Base-by-base conservation (phyloP, 1,139 yeast genomes). In the Candida tropicalis region DNA sequence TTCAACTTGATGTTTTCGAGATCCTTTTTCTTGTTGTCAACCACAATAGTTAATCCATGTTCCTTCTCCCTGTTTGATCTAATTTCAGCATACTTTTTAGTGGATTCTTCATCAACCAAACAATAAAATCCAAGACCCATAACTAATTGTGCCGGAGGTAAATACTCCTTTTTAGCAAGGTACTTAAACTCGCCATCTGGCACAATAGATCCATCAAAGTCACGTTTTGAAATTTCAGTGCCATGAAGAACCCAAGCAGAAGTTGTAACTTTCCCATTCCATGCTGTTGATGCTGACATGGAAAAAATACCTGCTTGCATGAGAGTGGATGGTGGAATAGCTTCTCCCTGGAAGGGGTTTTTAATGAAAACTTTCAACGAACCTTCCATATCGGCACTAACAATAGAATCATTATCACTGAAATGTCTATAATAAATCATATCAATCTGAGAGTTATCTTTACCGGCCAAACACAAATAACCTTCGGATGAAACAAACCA, bases 401-500 rank as follows among this genome's bases (percentile, higher is more conserved):
- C 90, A 47, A 84, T 77, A 25, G 79, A 69, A 58, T 93, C 99
- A 50, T 78, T 79, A 42, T 81, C 83, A 51, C 77, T 77, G 61
- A 91, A 83, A 58, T 89, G 87, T 43, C 90, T 77, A 55, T 86
- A 83, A 56, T 86, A 87, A 27, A 93, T 77, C 68, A 88, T 77
- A 56, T 90, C 97, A n/a, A 81, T 76, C 59, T 93, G 98, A n/a
- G 79, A 63, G 17, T 76, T 78, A 59, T 95, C 97, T 50, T 89
- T 81, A 1, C 97, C 98, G 39, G 93, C 90, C 40, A 93, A 63
- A 49, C 95, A 87, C 42, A 93, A 68, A 57, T 87, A 90, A 0
- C 96, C 96, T 59, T 93, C 98, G 50, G 84, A 84, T 0, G 96
- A 79, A 24, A 90, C 75, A 59, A 93, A 93, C 99, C 99, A 93